A percentile compares a stretch with the other conserved stretches of the same genome.
phyloP scores from a whole-genome alignment of 176 grass and related monocot species.

The sorghum (Sorghum bicolor) region DNA sequence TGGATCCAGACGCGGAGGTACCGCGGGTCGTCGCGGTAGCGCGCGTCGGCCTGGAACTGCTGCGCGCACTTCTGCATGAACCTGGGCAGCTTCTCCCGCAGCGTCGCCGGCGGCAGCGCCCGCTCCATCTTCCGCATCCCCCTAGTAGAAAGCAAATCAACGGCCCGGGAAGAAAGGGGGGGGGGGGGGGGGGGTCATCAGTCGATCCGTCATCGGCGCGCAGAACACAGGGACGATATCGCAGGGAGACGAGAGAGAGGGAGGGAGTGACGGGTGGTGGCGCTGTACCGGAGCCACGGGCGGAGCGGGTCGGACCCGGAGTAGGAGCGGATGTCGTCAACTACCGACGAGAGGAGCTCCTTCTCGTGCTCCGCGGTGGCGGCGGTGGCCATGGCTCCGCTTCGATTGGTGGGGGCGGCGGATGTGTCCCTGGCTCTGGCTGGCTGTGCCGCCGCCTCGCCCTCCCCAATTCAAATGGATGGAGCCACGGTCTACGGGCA shows the following conservation, averaged over 20 bases:
- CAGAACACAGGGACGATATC: not conserved
- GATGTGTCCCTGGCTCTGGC: not conserved
- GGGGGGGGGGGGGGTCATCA: not conserved
- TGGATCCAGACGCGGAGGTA: constrained; percentile 90
- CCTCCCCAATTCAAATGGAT: not conserved
- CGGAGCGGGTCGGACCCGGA: constrained; percentile 69
- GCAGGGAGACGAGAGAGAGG: no score
- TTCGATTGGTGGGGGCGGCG: not conserved
- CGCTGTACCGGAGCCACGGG: constrained; percentile 68
- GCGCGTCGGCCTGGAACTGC: constrained; percentile 61
- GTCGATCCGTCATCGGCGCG: not conserved
- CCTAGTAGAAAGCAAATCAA: constrained; percentile 12
- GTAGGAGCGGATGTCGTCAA: constrained; percentile 65
- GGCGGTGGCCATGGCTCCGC: constrained; percentile 48
- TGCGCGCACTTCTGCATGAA: constrained; percentile 94
- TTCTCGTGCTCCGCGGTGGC: constrained; percentile 47
- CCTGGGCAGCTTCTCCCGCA: constrained; percentile 76
- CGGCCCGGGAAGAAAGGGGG: not conserved
- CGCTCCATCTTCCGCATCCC: constrained; percentile 61
- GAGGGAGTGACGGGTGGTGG: not conserved
- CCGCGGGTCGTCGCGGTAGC: constrained; percentile 61
- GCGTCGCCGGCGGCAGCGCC: constrained; percentile 40
- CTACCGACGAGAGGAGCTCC: constrained; percentile 62
- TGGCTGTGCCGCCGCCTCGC: no score
- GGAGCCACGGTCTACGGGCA: not conserved